These are phyloP conservation scores for Cucurbita ficifolia DNA, from an alignment of 306 rosid genomes.

Conservation along the genomic window DNA sequence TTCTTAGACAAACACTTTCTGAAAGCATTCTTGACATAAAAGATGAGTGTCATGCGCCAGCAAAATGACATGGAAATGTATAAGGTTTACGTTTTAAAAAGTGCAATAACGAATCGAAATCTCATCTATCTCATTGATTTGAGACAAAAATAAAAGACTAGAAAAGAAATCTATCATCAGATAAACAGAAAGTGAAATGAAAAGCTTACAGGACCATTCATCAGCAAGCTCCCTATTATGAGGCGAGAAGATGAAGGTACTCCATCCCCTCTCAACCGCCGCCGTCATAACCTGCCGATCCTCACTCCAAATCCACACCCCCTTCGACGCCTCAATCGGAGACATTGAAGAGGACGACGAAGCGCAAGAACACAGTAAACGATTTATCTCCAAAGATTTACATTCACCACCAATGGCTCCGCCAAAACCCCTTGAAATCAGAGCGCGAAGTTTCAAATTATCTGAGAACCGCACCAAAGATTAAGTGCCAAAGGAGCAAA, in stretches of 20 bases:
- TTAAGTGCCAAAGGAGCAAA: not conserved
- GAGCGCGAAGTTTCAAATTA: constrained; percentile 15
- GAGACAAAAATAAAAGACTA: not conserved
- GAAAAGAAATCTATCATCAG: not conserved
- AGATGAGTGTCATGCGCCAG: not conserved
- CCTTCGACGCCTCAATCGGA: constrained; percentile 29
- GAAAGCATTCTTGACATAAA: not conserved
- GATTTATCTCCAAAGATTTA: constrained; percentile 10
- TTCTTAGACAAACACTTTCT: not conserved
- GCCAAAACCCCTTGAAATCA: constrained; percentile 6
- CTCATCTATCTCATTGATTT: not conserved
- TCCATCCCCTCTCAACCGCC: constrained; percentile 90
- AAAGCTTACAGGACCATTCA: constrained; percentile 68
- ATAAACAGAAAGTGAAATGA: not conserved
- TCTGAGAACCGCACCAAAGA: not conserved
- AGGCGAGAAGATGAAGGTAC: constrained; percentile 51
- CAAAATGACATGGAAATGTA: not conserved
- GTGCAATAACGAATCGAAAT: not conserved
- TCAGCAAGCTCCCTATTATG: constrained; percentile 35
- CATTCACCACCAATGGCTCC: not conserved
- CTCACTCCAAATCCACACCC: constrained; percentile 76
- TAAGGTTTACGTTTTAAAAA: not conserved
- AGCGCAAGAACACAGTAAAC: constrained; percentile 21
- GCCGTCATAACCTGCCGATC: constrained; percentile 63
- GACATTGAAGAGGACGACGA: constrained; percentile 14